These are phyloP conservation scores for Xanthoconium stramineum DNA, from an alignment of 768 basidiomycete species.

Conservation along the genomic window DNA sequence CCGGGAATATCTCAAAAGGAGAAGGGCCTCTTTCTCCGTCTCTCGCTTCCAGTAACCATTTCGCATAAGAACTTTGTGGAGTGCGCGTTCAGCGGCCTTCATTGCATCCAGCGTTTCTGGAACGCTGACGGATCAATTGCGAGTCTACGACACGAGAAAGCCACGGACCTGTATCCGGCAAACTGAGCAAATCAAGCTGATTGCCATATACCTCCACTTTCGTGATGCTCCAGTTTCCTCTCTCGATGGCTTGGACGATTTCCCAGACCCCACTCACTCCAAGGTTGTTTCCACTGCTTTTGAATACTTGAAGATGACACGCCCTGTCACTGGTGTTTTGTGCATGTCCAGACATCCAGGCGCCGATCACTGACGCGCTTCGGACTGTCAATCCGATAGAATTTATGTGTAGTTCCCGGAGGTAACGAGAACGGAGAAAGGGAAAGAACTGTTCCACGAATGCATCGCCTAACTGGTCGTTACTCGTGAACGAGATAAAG, in stretches of 20 bases:
- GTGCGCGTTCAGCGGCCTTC: slow-evolving; percentile 35
- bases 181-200: slow-evolving; percentile 19
- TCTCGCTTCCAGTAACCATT: slow-evolving; percentile 47
- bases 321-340: slow-evolving; percentile 8
- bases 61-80: slow-evolving; percentile 40
- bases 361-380: slow-evolving; percentile 43
- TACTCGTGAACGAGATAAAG: slow-evolving; percentile 49
- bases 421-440: slow-evolving; percentile 40
- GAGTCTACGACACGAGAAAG: slow-evolving; percentile 6
- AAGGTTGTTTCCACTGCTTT: slow-evolving; percentile 57
- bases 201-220: slow-evolving; percentile 52
- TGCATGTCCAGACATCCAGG: slow-evolving; percentile 46
- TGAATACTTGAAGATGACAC: slow-evolving; percentile 47
- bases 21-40: slow-evolving; percentile 47
- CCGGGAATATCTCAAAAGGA: slow-evolving; percentile 48
- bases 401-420: slow-evolving; percentile 54
- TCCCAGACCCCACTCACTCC: slow-evolving; percentile 44
- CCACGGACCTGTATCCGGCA: slow-evolving; percentile 8
- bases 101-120: slow-evolving; percentile 23
- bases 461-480: slow-evolving; percentile 44
- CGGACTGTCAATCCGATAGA: slow-evolving; percentile 42
- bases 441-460: slow-evolving; percentile 52
- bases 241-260: slow-evolving; percentile 47
- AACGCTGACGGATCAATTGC: slow-evolving; percentile 10
- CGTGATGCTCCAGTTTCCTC: slow-evolving; percentile 47